Evolutionary conservation across 2,329 filamentous ascomycete genomes (phyloP), one percentile per base, ranked within the genome.

Genomic region (Monosporascus sp.): DNA sequence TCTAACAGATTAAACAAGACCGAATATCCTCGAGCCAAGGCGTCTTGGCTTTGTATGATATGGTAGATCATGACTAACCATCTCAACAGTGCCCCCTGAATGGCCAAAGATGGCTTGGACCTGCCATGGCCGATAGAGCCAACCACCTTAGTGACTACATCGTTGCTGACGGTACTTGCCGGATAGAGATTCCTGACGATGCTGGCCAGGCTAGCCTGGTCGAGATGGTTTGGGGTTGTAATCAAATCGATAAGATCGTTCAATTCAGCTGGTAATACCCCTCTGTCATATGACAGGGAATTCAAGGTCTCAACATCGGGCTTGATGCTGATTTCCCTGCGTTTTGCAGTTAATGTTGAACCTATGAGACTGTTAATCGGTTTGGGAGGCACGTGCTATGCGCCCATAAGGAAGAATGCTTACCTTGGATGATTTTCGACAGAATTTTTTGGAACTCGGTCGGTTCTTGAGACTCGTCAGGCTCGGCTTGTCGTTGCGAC

Each of bases 1-100:
- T 95, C 89, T 6, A 96, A 78, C 59, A 93, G 75, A 58, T 90
- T 90, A 67, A 96, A 96, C 4, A 96, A 70, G 19, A 93, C 82
- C 0, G 84, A 78, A 64, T 95, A 96, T 2, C 87, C 74, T 56
- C 84, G 85, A 5, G 85, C 85, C 48, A 96, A 70, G 8, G 86
- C 73, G 7, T 73, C 74, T 46, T 81, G 78, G 41, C 84, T 80
- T 51, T 89, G 83, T 20, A 94, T 70, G 46, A 86, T 73, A 61
- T 91, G 86, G 64, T 92, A 85, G 3, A 90, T 80, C 71, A 90
- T 83, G 53, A 91, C 80, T 49, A 95, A 75, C 91, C 91, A 96
- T 70, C 83, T 86, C 57, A 95, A 71, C 49, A 95, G 75, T 43
- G 84, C 76, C 26, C 81, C 81, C 70, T 96, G 90, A 1, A 89